phyloP scores from a whole-genome alignment of 345 rosid species.

The Eucalyptus pauciflora region DNA sequence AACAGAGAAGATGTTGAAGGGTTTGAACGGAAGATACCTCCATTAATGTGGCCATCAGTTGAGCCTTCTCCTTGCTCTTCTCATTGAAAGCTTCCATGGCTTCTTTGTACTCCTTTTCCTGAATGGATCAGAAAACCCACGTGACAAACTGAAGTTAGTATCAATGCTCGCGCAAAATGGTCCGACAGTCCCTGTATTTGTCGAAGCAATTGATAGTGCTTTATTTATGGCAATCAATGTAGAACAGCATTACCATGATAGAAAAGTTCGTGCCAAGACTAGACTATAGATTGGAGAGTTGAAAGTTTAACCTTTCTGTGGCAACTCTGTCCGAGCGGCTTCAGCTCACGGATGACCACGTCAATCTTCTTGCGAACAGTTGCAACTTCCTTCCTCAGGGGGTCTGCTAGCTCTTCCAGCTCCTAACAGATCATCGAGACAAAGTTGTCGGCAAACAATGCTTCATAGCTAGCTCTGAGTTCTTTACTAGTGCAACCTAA shows the following conservation, averaged over 20 bases:
- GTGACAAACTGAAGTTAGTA: not conserved
- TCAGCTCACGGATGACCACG: constrained; percentile 45
- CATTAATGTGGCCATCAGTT: constrained; percentile 25
- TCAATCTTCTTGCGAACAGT: constrained; percentile 58
- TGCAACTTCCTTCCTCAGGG: constrained; percentile 73
- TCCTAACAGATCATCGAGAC: constrained; percentile 23
- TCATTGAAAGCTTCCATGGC: constrained; percentile 65
- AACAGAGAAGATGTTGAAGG: not conserved
- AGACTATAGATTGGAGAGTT: not conserved
- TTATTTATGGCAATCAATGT: not conserved
- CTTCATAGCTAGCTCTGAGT: not conserved
- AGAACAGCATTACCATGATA: not conserved
- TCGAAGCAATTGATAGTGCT: not conserved
- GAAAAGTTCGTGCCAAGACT: not conserved
- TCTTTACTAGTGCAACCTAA: not conserved
- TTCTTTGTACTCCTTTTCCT: constrained; percentile 78
- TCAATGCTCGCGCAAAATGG: not conserved
- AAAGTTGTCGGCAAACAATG: not conserved
- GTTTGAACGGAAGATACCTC: constrained; percentile 15
- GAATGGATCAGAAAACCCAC: not conserved
- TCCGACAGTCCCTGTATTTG: not conserved
- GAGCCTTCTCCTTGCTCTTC: constrained; percentile 63
- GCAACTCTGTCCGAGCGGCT: constrained; percentile 63
- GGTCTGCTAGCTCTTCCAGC: constrained; percentile 64
- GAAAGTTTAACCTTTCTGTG: constrained; percentile 50